These are phyloP conservation scores for Chamaenerion angustifolium DNA, from an alignment of 345 rosid species.

Conservation along the genomic window DNA sequence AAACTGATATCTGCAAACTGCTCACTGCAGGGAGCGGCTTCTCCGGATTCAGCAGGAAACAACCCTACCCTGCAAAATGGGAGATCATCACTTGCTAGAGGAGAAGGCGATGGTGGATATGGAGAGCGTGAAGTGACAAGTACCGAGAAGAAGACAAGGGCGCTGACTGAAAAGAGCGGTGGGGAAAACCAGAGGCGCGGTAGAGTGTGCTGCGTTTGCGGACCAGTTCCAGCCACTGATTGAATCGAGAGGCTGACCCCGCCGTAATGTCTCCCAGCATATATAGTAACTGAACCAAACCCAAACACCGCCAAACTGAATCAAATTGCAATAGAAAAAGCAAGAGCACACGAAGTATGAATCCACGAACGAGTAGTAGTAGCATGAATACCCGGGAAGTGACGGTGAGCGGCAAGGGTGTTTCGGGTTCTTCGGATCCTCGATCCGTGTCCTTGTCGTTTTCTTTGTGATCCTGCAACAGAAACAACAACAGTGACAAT, in stretches of 20 bases:
- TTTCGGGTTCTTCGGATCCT: slow-evolving; percentile 48
- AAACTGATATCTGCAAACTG: slow-evolving; percentile 40
- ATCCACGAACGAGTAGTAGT: background rate
- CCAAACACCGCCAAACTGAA: background rate
- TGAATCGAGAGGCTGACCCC: slow-evolving; percentile 68
- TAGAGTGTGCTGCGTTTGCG: slow-evolving; percentile 76
- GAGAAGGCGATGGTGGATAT: background rate
- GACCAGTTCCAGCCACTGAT: slow-evolving; percentile 96
- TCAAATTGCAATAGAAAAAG: background rate
- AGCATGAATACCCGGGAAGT: slow-evolving; percentile 65
- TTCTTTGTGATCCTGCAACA: slow-evolving; percentile 8
- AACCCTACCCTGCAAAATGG: slow-evolving; percentile 48
- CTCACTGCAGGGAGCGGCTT: slow-evolving; percentile 9
- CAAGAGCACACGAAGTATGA: background rate
- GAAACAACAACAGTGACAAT: background rate
- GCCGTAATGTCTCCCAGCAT: slow-evolving; percentile 96
- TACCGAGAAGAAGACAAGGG: slow-evolving; percentile 6
- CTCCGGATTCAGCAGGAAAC: slow-evolving; percentile 25
- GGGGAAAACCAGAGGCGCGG: slow-evolving; percentile 83
- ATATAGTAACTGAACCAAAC: slow-evolving; percentile 56
- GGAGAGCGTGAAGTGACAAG: background rate
- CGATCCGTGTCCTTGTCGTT: slow-evolving; percentile 7
- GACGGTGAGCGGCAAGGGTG: slow-evolving; percentile 73
- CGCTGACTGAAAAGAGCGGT: slow-evolving; percentile 9
- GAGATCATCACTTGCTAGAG: background rate